Percentiles rank a stretch among this genome's conserved stretches.
Evolutionary conservation across 2,329 filamentous ascomycete genomes (phyloP).

Genomic region (Ustulina deusta): DNA sequence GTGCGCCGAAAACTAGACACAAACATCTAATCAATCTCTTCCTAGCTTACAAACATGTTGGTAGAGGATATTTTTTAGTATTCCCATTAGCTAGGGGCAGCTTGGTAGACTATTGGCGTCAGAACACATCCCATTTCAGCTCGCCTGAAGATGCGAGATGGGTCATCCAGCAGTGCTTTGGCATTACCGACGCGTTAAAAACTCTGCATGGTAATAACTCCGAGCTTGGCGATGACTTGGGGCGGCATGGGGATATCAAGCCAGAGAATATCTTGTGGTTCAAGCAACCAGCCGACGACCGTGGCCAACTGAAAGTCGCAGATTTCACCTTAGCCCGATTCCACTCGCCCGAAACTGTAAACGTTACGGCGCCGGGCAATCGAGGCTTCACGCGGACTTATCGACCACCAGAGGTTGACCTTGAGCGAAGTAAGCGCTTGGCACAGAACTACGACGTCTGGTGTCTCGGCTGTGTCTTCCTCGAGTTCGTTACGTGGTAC

Average conservation of each 20-base stretch:
- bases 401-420: background rate
- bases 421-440: background rate
- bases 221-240: background rate
- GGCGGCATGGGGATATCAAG: conserved; percentile 20
- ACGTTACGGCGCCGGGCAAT: background rate
- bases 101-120: background rate
- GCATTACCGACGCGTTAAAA: background rate
- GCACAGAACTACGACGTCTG: conserved; percentile 7
- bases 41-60: conserved; percentile 3
- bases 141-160: background rate
- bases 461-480: conserved; percentile 18
- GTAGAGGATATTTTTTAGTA: conserved; percentile 5
- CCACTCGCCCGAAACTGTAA: background rate
- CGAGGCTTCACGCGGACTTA: conserved; percentile 10
- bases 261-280: conserved; percentile 17
- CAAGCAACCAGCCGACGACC: background rate
- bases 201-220: no score
- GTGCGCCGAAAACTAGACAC: background rate
- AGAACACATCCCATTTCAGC: background rate
- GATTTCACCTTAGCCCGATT: conserved; percentile 9
- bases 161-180: conserved; percentile 7
- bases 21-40: conserved; percentile 1
- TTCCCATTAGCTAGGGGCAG: background rate
- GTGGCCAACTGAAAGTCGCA: background rate
- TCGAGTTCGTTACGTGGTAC: conserved; percentile 13